Conservation (phyloP, 2,329 filamentous ascomycete species). For the Trichoderma hamatum region DNA sequence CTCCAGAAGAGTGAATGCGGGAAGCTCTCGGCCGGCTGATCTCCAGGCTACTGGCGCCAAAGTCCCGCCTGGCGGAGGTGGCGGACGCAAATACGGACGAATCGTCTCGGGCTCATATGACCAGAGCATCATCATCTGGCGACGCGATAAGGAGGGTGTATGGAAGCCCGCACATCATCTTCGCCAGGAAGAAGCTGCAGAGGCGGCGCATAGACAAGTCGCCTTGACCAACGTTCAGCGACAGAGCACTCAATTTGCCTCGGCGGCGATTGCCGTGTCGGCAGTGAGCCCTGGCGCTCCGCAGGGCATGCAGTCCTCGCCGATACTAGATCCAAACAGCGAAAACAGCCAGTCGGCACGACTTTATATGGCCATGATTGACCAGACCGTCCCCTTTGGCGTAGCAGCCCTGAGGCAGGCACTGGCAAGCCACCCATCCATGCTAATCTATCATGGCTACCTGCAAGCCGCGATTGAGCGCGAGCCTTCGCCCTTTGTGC, state of each 20-base stretch:
- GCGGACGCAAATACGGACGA: conserved; percentile 85
- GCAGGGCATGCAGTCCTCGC: conserved; percentile 18
- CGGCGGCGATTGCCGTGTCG: conserved; percentile 21
- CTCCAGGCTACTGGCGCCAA: conserved; percentile 82
- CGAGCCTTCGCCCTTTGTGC: conserved; percentile 51
- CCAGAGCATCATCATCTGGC: conserved; percentile 94
- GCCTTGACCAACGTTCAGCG: conserved; percentile 22
- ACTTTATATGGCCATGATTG: conserved; percentile 57
- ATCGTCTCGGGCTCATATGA: conserved; percentile 98
- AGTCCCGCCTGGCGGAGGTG: conserved; percentile 87
- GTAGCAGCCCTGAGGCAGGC: conserved; percentile 50
- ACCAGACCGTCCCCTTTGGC: conserved; percentile 56
- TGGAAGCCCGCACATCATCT: conserved; percentile 80
- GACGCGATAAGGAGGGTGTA: conserved; percentile 77
- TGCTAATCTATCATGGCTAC: conserved; percentile 52
- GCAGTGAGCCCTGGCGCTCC: neutral
- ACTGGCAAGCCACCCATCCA: conserved; percentile 51
- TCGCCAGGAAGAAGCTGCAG: conserved; percentile 71
- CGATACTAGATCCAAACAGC: conserved; percentile 22
- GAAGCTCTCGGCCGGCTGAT: conserved; percentile 73
- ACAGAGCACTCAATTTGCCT: conserved; percentile 17
- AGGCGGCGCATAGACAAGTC: conserved; percentile 47
- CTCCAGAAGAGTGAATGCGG: conserved; percentile 62
- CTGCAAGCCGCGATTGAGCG: conserved; percentile 56
- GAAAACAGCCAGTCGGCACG: conserved; percentile 40